Evolutionary conservation across 2,329 filamentous ascomycete species (phyloP), one percentile per base, ranked within the genome.

Genomic region (Dactylellina leptospora): DNA sequence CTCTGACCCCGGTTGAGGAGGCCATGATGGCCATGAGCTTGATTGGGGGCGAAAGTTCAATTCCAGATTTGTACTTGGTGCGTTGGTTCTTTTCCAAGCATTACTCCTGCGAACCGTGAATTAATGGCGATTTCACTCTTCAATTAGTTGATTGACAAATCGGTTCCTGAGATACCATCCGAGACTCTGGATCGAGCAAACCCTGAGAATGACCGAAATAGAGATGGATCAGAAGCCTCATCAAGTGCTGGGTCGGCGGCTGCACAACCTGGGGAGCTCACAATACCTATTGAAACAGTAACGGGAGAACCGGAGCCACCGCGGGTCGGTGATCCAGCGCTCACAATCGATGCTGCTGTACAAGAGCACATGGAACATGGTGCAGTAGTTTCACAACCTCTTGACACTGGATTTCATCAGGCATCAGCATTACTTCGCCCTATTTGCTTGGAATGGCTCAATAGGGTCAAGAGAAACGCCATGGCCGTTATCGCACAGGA

Each of bases 21-120:
- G 56, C 66, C 23, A 63, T 71, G 66, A 71, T 71, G 58, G 66
- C 66, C 13, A 71, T 71, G 66, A 71, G 51, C 38, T 36, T 71
- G 25, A 71, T 71, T 38, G 66, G 66, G 23, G 66, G 63, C 1
- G 63, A 71, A n/a, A 63, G 25, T 20, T 61, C 66, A 25, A 71
- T 71, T 27, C 66, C 66, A 8, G 66, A 71, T 27, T 45, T 71
- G 23, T 71, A 71, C 25, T 38, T 50, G 30, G 66, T 71, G 16
- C 47, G 51, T 38, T 16, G 13, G 36, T 33, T 33, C 11, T 33
- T 33, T 33, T 33, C 38, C 30, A 33, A 33, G 13, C 6, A 6
- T 6, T 6, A 33, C 20, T 22, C 1, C 40, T 45, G 16, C 9
- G 40, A 11, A 1, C 5, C 4, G 40, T 20, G 18, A 45, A 18